A percentile compares a stretch with the other conserved stretches of the same genome.
These are phyloP conservation scores for Umbelopsis vinacea DNA, from an alignment of 192 early-diverging fungal species.

Conservation along the genomic window DNA sequence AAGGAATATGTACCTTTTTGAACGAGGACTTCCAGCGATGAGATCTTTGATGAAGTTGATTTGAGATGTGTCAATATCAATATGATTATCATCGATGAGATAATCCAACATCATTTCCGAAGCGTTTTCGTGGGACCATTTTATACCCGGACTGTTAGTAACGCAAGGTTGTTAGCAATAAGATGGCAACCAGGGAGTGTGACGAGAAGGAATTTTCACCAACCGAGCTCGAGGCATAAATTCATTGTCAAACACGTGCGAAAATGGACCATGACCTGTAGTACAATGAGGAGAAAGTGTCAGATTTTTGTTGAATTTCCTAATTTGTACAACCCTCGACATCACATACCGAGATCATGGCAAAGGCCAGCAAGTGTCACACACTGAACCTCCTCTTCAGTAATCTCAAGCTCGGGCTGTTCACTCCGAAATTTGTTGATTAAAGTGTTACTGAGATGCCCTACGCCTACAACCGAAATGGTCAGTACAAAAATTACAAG, in stretches of 20 bases:
- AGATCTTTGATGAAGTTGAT: slow-evolving; percentile 70
- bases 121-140: slow-evolving; percentile 78
- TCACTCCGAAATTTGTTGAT: slow-evolving; percentile 68
- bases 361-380: slow-evolving; percentile 89
- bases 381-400: slow-evolving; percentile 80
- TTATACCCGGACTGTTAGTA: slow-evolving; percentile 42
- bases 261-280: slow-evolving; percentile 92
- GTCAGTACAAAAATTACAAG: slow-evolving; percentile 1
- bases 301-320: slow-evolving; percentile 8
- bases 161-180: background rate
- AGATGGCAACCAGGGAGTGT: background rate
- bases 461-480: slow-evolving; percentile 63
- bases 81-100: slow-evolving; percentile 71
- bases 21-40: slow-evolving; percentile 64
- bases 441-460: slow-evolving; percentile 76
- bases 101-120: slow-evolving; percentile 88
- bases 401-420: slow-evolving; percentile 84
- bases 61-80: slow-evolving; percentile 66
- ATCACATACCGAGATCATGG: slow-evolving; percentile 80
- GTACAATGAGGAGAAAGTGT: background rate
- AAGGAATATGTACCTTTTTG: slow-evolving; percentile 40
- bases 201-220: background rate
- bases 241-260: slow-evolving; percentile 92
- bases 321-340: background rate
- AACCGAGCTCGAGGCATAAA: slow-evolving; percentile 75